These are phyloP conservation scores for Pyrrhoderma noxium DNA, from an alignment of 1,284 basidiomycete genomes.

Conservation along the genomic window DNA sequence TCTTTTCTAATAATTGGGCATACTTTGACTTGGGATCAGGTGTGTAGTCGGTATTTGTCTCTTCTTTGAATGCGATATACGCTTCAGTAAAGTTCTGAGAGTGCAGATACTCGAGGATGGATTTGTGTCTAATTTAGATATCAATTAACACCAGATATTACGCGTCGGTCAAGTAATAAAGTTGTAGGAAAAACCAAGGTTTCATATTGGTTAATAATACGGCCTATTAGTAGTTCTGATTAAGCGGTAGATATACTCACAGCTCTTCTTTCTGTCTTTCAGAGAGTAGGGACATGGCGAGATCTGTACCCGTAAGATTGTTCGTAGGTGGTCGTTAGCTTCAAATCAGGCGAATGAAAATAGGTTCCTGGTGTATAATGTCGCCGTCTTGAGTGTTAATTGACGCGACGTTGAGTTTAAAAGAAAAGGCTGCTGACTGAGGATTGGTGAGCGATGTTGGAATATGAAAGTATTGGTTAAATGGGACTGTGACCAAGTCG, in stretches of 20 bases:
- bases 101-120: constrained; percentile 56
- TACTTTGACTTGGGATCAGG: constrained; percentile 57
- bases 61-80: constrained; percentile 40
- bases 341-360: no score
- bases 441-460: no score
- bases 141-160: not conserved
- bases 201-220: no score
- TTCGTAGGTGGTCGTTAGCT: no score
- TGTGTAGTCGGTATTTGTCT: constrained; percentile 45
- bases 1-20: constrained; percentile 68
- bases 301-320: no score
- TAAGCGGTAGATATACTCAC: constrained; percentile 26
- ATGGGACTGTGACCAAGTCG: no score
- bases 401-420: no score
- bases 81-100: constrained; percentile 39
- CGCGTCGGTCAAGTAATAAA: not conserved
- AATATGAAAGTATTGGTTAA: no score
- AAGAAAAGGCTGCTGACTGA: no score
- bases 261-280: constrained; percentile 59
- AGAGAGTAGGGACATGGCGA: constrained; percentile 31
- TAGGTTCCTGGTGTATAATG: no score
- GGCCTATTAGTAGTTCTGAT: not conserved
- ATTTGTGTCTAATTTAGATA: constrained; percentile 40
- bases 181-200: not conserved
- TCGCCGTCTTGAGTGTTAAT: no score